Base-by-base conservation (phyloP, 345 rosid species). In the Dipteronia dyeriana region DNA sequence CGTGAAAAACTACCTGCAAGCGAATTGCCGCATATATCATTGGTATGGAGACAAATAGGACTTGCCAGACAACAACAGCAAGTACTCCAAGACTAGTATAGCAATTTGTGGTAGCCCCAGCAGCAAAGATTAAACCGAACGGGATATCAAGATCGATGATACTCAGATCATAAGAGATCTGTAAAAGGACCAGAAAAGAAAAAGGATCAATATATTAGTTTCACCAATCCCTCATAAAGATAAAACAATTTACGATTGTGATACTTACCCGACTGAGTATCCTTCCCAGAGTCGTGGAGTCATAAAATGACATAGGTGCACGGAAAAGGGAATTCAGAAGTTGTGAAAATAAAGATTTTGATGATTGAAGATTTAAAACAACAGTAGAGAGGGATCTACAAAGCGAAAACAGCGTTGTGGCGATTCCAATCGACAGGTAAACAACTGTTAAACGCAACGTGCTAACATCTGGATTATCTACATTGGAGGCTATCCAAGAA, bases 131-230 rank as follows among this genome's bases (percentile, higher is more conserved):
- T 29, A 95, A 77, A 77, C 86, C 38, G 34, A 93, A 95, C 9
- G 99, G 91, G 51, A 95, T 83, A 71, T 95, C 99, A 77, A 93
- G 92, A 83, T 95, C 99, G 2, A 95, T 90, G 20, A 95, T 93
- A 76, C 96, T 93, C 80, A 95, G 89, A 87, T 93, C 99, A 68
- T 91, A 84, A 16, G 99, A 85, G 20, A 93, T 91, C 97, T 92
- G 74, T 23, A 56, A 59, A 64, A 47, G 41, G 62, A 66, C 17
- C 66, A 53, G 22, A 59, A 22, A 11, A 3, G 7, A 12, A 26
- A 77, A 74, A 62, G 68, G 51, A 5, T 64, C 59, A 38, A 60
- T 39, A 34, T 45, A 26, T 75, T 51, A 66, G 74, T 60, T 66
- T 8, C 7, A 64, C 43, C 11, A 39, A 73, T 43, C 59, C 41